Conservation (phyloP, 345 rosid genomes). For the Lumnitzera littorea region DNA sequence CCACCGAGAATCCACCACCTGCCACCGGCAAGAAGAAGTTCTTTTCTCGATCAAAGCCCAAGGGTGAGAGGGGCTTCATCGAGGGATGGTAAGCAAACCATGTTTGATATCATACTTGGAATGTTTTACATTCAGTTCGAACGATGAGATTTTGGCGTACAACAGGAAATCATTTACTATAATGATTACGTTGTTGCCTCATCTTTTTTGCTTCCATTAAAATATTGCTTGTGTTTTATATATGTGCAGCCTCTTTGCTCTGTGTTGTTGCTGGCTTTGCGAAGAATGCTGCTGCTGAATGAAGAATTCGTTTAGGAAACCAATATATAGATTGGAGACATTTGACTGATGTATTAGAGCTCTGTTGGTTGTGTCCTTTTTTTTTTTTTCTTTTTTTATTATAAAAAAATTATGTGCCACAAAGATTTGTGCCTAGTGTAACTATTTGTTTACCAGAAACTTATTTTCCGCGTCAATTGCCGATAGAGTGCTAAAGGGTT, state of each 20-base stretch:
- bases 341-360: background rate
- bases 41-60: constrained; percentile 27
- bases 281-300: constrained; percentile 40
- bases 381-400: background rate
- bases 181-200: background rate
- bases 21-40: constrained; percentile 18
- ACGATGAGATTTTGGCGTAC: too few relatives aligned
- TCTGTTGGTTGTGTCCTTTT: background rate
- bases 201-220: background rate
- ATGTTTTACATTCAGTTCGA: too few relatives aligned
- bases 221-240: background rate
- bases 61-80: constrained; percentile 50
- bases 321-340: background rate
- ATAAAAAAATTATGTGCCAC: background rate
- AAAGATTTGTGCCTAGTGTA: background rate
- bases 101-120: background rate
- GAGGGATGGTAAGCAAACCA: constrained; percentile 46
- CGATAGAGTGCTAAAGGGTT: too few relatives aligned
- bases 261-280: constrained; percentile 68
- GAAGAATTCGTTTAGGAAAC: background rate
- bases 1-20: constrained; percentile 23
- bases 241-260: constrained; percentile 44
- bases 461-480: too few relatives aligned
- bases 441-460: background rate
- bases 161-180: too few relatives aligned